Conservation (phyloP, 768 basidiomycete genomes). For the Mycena olivaceomarginata region DNA sequence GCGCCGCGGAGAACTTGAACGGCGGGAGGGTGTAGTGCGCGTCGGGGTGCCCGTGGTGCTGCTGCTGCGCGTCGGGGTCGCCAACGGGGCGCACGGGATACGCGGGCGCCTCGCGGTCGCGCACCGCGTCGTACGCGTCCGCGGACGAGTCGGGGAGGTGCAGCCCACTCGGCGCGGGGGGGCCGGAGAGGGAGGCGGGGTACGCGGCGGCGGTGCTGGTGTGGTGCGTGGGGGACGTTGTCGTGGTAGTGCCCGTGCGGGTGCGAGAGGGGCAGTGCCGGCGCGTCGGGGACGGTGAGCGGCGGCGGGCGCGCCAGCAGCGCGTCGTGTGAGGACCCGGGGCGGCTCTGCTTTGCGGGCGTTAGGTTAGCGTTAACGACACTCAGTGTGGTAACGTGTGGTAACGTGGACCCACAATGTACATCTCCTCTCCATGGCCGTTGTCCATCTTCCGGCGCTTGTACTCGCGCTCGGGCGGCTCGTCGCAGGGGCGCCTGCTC, state of each 20-base stretch:
- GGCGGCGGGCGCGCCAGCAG: slow-evolving; percentile 68
- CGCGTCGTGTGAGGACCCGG: slow-evolving; percentile 62
- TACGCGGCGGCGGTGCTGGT: not conserved
- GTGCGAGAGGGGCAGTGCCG: slow-evolving; percentile 56
- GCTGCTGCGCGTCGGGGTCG: not conserved
- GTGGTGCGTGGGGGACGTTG: not conserved
- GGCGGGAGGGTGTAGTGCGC: slow-evolving; percentile 8
- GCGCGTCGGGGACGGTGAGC: slow-evolving; percentile 68
- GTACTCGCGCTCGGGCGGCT: slow-evolving; percentile 73
- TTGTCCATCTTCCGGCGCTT: slow-evolving; percentile 74
- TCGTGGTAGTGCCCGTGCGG: slow-evolving; percentile 38
- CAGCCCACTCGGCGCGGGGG: not conserved
- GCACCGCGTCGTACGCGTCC: not conserved
- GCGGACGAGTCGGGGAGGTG: slow-evolving; percentile 4
- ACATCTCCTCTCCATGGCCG: slow-evolving; percentile 66
- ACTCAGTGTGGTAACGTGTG: not conserved
- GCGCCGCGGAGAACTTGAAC: slow-evolving; percentile 1
- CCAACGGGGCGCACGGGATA: not conserved
- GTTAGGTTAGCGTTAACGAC: too few relatives aligned
- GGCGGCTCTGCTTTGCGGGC: slow-evolving; percentile 59
- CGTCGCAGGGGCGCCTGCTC: slow-evolving; percentile 6
- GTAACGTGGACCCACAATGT: slow-evolving; percentile 56
- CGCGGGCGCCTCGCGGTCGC: not conserved
- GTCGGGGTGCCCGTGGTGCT: not conserved
- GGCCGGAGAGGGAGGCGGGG: not conserved